Base-by-base conservation (phyloP, 345 rosid species). In the Citrus cavaleriei region DNA sequence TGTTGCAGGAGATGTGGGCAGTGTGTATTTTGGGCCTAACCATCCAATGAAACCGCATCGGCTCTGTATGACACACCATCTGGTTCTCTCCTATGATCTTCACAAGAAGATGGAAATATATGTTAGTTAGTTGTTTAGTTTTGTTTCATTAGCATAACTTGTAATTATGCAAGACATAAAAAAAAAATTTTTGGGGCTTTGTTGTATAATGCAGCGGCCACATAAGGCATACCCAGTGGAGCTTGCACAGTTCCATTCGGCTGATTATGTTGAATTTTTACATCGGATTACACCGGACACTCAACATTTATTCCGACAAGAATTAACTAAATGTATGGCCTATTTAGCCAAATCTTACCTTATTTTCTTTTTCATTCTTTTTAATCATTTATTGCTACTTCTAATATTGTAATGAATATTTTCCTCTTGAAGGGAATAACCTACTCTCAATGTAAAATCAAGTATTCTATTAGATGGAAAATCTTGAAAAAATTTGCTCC, bases 41-140 rank as follows among this genome's bases (percentile, higher is more conserved):
- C 99, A 96, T 86, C 99, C 98, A 2, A 94, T 94, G 99, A 93
- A 94, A 78, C 99, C 98, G 1, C 98, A 97, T 82, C 85, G 99
- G 81, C 95, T 93, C 63, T 94, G 99, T 77, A 94, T 97, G 98
- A 94, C 98, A 1, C 99, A 94, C 82, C 99, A 97, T 88, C 93
- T 97, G 54, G 94, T 97, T 55, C 99, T 97, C 76, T 84, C 98
- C 8, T 97, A 97, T 77, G 97, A 92, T 3, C 98, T 97, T 57
- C 98, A 97, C 83, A 85, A 81, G 85, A 94, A 93, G 87, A 97
- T 97, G 99, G 98, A 96, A 86, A 83, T 97, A 81, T 94, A 92
- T 87, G 98, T 92, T 22, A 72, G 98, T 87, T 54, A 21, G 72
- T 83, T 49, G 64, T 40, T 37, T 75, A 27, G 2, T 16, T 40